These are phyloP conservation scores for Phytophthora sp. DNA, from an alignment of 352 stramenopile species.

Conservation along the genomic window DNA sequence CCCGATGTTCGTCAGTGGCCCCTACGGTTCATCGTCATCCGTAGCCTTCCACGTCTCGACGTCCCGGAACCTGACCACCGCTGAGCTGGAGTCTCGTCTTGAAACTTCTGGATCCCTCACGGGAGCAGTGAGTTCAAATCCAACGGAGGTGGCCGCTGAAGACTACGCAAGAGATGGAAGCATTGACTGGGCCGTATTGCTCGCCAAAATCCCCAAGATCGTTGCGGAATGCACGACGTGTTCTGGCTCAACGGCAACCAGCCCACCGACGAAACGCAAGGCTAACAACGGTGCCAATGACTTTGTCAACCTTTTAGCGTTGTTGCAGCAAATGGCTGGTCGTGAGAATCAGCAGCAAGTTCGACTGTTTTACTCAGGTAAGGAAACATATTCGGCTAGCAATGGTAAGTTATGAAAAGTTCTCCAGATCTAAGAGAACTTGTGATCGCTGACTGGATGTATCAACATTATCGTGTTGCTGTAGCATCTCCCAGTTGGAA, in stretches of 20 bases:
- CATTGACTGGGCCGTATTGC: slow-evolving; percentile 43
- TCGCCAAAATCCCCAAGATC: slow-evolving; percentile 49
- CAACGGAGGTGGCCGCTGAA: slow-evolving; percentile 3
- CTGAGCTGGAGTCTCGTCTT: slow-evolving; percentile 32
- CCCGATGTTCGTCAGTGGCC: slow-evolving; percentile 33
- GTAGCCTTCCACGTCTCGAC: slow-evolving; percentile 42
- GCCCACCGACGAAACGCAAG: slow-evolving; percentile 5
- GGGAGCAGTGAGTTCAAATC: slow-evolving; percentile 5
- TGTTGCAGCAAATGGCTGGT: slow-evolving; percentile 65
- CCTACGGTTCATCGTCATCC: slow-evolving; percentile 43
- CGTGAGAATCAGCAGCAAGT: slow-evolving; percentile 65
- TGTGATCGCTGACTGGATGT: too few species aligned
- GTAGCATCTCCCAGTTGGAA: slow-evolving; percentile 17
- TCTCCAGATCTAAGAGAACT: too few species aligned
- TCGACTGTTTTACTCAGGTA: slow-evolving; percentile 55
- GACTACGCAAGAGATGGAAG: slow-evolving; percentile 17
- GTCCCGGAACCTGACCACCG: slow-evolving; percentile 30
- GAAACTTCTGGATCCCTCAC: slow-evolving; percentile 38
- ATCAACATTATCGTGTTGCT: neutral
- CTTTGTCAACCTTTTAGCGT: slow-evolving; percentile 42
- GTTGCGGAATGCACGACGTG: slow-evolving; percentile 45
- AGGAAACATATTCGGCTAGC: slow-evolving; percentile 7
- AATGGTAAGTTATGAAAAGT: too few species aligned
- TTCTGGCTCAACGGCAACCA: slow-evolving; percentile 4
- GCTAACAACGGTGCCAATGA: slow-evolving; percentile 5